phyloP scores from a whole-genome alignment of 1,284 basidiomycete species.

The Mycena citricolor region DNA sequence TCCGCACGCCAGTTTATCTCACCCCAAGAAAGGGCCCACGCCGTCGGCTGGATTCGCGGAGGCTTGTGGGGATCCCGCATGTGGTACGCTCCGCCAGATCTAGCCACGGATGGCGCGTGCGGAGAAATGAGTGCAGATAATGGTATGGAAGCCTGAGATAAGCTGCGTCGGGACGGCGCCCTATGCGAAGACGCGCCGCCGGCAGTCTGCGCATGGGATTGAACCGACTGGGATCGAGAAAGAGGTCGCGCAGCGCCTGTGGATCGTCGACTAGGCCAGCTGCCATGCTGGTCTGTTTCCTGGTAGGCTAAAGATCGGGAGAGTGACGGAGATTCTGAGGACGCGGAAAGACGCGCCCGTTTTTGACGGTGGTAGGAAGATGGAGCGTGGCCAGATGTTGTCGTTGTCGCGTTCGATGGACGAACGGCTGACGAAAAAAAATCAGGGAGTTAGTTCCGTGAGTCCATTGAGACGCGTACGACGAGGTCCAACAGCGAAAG shows the following conservation, averaged over 20 bases:
- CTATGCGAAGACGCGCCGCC: slow-evolving; percentile 28
- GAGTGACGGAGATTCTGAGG: slow-evolving; percentile 38
- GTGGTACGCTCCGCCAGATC: slow-evolving; percentile 55
- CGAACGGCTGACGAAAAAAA: slow-evolving; percentile 38
- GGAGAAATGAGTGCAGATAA: slow-evolving; percentile 73
- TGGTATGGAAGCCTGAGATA: slow-evolving; percentile 70
- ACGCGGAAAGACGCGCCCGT: slow-evolving; percentile 57
- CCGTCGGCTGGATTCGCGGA: slow-evolving; percentile 52
- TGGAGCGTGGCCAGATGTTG: slow-evolving; percentile 52
- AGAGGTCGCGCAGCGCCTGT: slow-evolving; percentile 23
- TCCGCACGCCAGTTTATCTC: slow-evolving; percentile 27
- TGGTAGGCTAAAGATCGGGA: slow-evolving; percentile 32
- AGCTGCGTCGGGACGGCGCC: slow-evolving; percentile 42
- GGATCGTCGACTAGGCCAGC: slow-evolving; percentile 54
- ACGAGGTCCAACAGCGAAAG: slow-evolving; percentile 37
- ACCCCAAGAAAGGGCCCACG: slow-evolving; percentile 55
- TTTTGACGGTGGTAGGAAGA: slow-evolving; percentile 66
- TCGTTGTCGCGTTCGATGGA: slow-evolving; percentile 36
- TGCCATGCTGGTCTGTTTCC: slow-evolving; percentile 31
- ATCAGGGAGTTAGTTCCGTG: slow-evolving; percentile 3
- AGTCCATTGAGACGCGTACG: slow-evolving; percentile 11
- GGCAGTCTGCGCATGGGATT: slow-evolving; percentile 25
- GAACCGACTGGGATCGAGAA: slow-evolving; percentile 32
- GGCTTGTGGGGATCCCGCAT: slow-evolving; percentile 78
- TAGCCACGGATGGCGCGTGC: slow-evolving; percentile 65